A percentile compares a stretch with the other conserved stretches of the same genome.
These are phyloP conservation scores for Dentipellis fragilis DNA, from an alignment of 768 basidiomycete genomes.

Conservation along the genomic window DNA sequence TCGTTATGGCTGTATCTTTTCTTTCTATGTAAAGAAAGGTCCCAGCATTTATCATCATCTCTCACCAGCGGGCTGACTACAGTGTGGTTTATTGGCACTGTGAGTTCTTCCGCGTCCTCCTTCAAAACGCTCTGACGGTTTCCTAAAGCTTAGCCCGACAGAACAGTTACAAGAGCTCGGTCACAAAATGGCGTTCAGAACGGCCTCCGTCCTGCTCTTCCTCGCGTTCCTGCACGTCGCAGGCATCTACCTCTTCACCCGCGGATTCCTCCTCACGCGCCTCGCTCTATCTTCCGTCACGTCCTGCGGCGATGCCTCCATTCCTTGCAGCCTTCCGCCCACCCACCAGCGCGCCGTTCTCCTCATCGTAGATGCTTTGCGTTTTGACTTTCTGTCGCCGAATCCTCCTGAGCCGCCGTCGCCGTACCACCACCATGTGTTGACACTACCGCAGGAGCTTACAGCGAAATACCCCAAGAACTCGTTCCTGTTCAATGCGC, in stretches of 20 bases:
- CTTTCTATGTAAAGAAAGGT: too few relatives aligned
- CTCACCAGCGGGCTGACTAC: too few relatives aligned
- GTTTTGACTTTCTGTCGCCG: slow-evolving; percentile 87
- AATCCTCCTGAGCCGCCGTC: slow-evolving; percentile 52
- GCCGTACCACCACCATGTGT: slow-evolving; percentile 68
- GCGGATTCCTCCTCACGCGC: slow-evolving; percentile 83
- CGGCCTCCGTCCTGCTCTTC: slow-evolving; percentile 37
- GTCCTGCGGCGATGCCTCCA: slow-evolving; percentile 23
- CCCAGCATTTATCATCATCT: too few relatives aligned
- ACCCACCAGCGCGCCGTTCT: slow-evolving; percentile 77
- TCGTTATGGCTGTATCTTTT: too few relatives aligned
- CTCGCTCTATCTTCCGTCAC: slow-evolving; percentile 55
- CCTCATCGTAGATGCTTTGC: slow-evolving; percentile 84
- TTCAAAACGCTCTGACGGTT: too few relatives aligned
- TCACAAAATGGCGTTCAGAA: slow-evolving; percentile 1
- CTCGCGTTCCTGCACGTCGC: slow-evolving; percentile 59
- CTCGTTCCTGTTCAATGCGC: slow-evolving; percentile 82
- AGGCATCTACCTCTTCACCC: slow-evolving; percentile 83
- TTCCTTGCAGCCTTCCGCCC: slow-evolving; percentile 37
- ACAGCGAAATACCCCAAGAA: slow-evolving; percentile 51
- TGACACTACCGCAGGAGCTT: slow-evolving; percentile 71
- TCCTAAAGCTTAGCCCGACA: too few relatives aligned
- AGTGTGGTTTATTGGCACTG: too few relatives aligned
- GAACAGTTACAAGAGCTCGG: too few relatives aligned
- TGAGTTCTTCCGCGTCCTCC: too few relatives aligned